Percentiles rank a stretch among this genome's conserved stretches.
phyloP scores from a whole-genome alignment of 805 yeast species.

The Millerago galiae region DNA sequence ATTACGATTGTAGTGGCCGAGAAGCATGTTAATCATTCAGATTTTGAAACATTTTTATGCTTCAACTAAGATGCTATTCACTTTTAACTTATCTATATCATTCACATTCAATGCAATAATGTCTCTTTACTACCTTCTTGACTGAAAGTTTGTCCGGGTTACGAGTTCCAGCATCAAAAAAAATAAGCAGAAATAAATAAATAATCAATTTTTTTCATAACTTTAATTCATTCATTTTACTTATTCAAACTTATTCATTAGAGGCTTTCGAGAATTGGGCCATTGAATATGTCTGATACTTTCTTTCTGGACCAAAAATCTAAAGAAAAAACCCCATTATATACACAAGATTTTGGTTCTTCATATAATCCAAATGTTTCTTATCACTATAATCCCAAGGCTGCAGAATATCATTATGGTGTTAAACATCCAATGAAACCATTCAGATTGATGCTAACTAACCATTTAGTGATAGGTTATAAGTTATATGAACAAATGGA shows the following conservation, averaged over 20 bases:
- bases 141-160: not conserved
- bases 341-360: conserved; percentile 33
- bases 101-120: too few relatives aligned
- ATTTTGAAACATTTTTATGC: too few relatives aligned
- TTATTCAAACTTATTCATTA: too few relatives aligned
- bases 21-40: too few relatives aligned
- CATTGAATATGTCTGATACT: conserved; percentile 22
- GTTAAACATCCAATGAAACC: conserved; percentile 99
- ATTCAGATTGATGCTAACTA: conserved; percentile 97
- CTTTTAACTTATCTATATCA: too few relatives aligned
- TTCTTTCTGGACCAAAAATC: conserved; percentile 36
- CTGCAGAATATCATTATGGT: conserved; percentile 47
- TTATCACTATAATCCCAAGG: conserved; percentile 80
- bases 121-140: too few relatives aligned
- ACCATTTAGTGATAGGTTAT: conserved; percentile 92
- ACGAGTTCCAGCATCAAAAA: not conserved
- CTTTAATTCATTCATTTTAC: not conserved
- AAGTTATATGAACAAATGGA: conserved; percentile 97
- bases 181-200: not conserved
- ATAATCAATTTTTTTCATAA: not conserved
- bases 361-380: conserved; percentile 56
- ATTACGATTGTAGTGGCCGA: not conserved
- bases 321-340: conserved; percentile 35
- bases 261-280: too few relatives aligned
- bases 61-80: too few relatives aligned